Percentiles rank a stretch among this genome's conserved stretches.
Conservation (phyloP, 495 filamentous ascomycete species). For the Trichoderma asperelloides region DNA sequence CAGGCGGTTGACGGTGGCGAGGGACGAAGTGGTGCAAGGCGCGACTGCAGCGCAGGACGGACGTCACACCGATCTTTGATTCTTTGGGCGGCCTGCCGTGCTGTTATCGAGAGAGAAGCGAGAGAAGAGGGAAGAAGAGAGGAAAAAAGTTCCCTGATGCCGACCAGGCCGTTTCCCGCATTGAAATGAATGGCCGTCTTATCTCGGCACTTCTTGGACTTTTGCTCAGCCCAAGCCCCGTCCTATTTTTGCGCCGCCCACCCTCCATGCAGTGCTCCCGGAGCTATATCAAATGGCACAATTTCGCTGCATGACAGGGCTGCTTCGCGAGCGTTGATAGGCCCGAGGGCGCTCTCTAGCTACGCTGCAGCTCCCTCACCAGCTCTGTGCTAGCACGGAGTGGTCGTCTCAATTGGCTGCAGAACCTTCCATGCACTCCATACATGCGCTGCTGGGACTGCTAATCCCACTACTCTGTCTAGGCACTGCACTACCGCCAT, state of each 20-base stretch:
- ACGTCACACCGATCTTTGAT: constrained; percentile 5
- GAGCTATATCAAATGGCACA: no score
- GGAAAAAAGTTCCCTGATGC: neutral
- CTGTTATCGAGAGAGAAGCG: neutral
- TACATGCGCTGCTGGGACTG: no score
- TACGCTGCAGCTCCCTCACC: no score
- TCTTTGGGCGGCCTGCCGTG: neutral
- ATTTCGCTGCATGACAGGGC: no score
- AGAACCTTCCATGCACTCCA: no score
- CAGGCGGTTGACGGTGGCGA: neutral
- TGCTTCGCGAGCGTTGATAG: no score
- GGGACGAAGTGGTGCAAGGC: neutral
- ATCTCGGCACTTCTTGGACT: neutral
- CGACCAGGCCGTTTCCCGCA: neutral
- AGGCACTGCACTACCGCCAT: no score
- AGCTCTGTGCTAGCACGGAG: no score
- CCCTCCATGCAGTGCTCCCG: no score
- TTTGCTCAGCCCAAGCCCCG: neutral
- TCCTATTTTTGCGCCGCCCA: neutral
- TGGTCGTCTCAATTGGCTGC: no score
- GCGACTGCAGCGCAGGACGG: neutral
- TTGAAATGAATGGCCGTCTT: neutral
- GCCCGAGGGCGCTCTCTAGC: no score
- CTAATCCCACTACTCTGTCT: no score
- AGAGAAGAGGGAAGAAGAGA: neutral